Percentiles rank a stretch among this genome's conserved stretches.
Evolutionary conservation across 2,329 filamentous ascomycete species (phyloP).

Genomic region (Talaromyces sp.): DNA sequence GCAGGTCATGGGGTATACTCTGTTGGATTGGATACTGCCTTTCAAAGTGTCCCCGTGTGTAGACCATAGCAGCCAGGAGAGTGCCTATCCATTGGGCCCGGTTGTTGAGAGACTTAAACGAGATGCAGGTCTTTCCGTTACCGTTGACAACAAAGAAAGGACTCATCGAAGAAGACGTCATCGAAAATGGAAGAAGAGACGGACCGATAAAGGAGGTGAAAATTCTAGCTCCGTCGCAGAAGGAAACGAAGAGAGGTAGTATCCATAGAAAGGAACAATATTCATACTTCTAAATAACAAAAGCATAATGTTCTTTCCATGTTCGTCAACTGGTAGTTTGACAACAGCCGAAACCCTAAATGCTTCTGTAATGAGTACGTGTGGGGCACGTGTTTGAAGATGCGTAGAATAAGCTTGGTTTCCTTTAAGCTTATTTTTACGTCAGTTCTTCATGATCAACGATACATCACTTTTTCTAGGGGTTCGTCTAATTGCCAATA

Average conservation of each 20-base stretch:
- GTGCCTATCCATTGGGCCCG: constrained; percentile 64
- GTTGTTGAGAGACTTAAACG: constrained; percentile 54
- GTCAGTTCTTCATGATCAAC: not conserved
- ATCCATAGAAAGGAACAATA: not conserved
- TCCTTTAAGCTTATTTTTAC: not conserved
- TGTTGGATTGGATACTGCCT: constrained; percentile 77
- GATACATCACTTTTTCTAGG: not conserved
- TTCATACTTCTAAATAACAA: not conserved
- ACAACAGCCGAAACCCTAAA: not conserved
- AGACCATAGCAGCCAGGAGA: constrained; percentile 59
- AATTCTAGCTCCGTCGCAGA: not conserved
- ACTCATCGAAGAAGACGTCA: not conserved
- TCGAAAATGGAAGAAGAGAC: not conserved
- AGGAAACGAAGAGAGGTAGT: not conserved
- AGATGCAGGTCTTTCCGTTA: constrained; percentile 30
- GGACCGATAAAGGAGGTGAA: not conserved
- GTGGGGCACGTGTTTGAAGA: not conserved
- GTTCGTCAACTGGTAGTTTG: not conserved
- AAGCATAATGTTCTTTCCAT: not conserved
- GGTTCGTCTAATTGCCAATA: not conserved
- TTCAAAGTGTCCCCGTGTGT: constrained; percentile 69
- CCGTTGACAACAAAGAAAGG: not conserved
- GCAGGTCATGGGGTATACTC: constrained; percentile 68
- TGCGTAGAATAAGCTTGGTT: not conserved
- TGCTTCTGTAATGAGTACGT: not conserved